Base-by-base conservation (phyloP, 805 yeast genomes). In the Grigorovia yakushimaensis region DNA sequence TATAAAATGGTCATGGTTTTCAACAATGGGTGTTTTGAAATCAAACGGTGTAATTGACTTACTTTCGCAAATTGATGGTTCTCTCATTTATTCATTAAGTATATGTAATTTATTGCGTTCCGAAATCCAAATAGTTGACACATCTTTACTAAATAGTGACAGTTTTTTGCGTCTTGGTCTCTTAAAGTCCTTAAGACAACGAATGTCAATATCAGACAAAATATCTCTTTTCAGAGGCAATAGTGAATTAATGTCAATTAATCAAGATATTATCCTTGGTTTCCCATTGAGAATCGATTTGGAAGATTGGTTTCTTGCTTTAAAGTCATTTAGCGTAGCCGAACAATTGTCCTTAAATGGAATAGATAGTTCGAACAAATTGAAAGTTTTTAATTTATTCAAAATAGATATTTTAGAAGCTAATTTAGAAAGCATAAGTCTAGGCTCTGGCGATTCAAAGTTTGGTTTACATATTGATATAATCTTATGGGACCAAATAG, bases 271-370 rank as follows among this genome's bases (percentile, higher is more conserved):
- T 19, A 64, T 82, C 20, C 66, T 84, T 43, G 78, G 76, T 52
- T 84, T 84, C 51, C 84, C 86, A 2, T 66, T 80, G 39, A 78
- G 77, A 54, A 78, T 79, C 20, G 89, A 83, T 60, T 68, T 83
- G 40, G 89, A 83, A 57, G 88, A 82, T 59, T 84, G 93, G 89
- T 70, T 76, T 51, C 84, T 84, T 11, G 81, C 86, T 0, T 63
- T 84, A 49, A 74, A 73, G 41, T 78, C 84, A 13, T 80, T 82
- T 55, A 73, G 87, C 7, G 75, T 73, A 47, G 62, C 80, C 24
- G 88, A 82, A 54, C 30, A 42, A 5, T 44, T 61, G n/a, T 54
- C 64, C 13, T 44, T 63, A 15, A 50, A 48, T 21, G 63, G 59
- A 13, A 51, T 57, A 1, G 64, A 62, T 47, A 49, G 53, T 41